Percentiles rank a stretch among this genome's conserved stretches.
Conservation (phyloP, 495 filamentous ascomycete species). For the Hypoxylon trugodes region DNA sequence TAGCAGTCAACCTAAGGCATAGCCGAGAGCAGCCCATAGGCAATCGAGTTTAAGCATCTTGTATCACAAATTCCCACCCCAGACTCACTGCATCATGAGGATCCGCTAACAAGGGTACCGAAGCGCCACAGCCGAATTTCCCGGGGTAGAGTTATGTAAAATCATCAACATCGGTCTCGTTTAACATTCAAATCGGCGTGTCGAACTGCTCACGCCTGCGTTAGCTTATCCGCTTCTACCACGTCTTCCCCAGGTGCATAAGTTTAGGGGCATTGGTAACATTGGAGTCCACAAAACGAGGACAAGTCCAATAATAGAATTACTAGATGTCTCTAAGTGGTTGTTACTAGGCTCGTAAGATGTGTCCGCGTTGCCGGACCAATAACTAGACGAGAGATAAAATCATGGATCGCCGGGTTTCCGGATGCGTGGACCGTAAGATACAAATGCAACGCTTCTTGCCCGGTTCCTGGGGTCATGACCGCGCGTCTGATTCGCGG, state of each 20-base stretch:
- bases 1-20: background rate
- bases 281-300: background rate
- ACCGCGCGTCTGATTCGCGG: slow-evolving; percentile 6
- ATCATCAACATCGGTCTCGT: background rate
- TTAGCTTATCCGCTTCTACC: slow-evolving; percentile 15
- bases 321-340: background rate
- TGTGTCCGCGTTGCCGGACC: slow-evolving; percentile 18
- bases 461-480: slow-evolving; percentile 24
- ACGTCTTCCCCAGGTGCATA: slow-evolving; percentile 13
- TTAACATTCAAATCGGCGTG: background rate
- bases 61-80: slow-evolving; percentile 21
- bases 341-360: slow-evolving; percentile 12
- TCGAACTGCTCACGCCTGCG: background rate
- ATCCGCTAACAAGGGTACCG: slow-evolving; percentile 13
- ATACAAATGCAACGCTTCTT: slow-evolving; percentile 20
- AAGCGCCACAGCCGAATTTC: slow-evolving; percentile 3
- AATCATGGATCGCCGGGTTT: slow-evolving; percentile 18
- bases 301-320: slow-evolving; percentile 15
- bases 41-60: slow-evolving; percentile 17
- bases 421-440: slow-evolving; percentile 31
- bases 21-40: background rate
- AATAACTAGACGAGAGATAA: slow-evolving; percentile 6
- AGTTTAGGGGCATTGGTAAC: slow-evolving; percentile 1
- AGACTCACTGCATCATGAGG: slow-evolving; percentile 10
- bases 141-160: slow-evolving; percentile 1